These are phyloP conservation scores for Lactifluus volemus DNA, from an alignment of 768 basidiomycete genomes.

Conservation along the genomic window DNA sequence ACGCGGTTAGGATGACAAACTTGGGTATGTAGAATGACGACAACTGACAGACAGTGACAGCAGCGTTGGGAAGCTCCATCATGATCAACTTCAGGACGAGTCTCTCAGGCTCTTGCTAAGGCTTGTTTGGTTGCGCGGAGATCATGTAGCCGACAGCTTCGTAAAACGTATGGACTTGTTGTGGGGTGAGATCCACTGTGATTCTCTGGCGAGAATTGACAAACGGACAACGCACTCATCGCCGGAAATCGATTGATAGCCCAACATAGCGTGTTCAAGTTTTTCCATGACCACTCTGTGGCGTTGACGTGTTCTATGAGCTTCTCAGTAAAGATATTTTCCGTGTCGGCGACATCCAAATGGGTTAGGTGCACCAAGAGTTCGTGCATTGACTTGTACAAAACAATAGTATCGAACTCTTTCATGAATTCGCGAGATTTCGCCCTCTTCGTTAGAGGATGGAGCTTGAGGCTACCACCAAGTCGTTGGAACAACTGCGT, in stretches of 20 bases:
- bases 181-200: conserved; percentile 88
- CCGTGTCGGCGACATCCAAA: conserved; percentile 91
- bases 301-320: conserved; percentile 97
- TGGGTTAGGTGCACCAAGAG: conserved; percentile 96
- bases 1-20: not conserved
- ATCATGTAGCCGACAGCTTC: conserved; percentile 99
- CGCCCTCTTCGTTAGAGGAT: conserved; percentile 99
- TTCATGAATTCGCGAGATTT: conserved; percentile 98
- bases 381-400: conserved; percentile 99
- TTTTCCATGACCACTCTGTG: conserved; percentile 99
- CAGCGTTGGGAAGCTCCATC: conserved; percentile 96
- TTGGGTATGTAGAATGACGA: not conserved
- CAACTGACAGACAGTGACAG: conserved; percentile 43
- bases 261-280: conserved; percentile 98
- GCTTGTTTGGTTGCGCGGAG: conserved; percentile 95
- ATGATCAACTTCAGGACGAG: conserved; percentile 84
- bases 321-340: conserved; percentile 96
- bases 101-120: conserved; percentile 71
- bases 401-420: conserved; percentile 94
- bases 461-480: no score
- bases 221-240: conserved; percentile 67
- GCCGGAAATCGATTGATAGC: conserved; percentile 99
- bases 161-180: conserved; percentile 98
- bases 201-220: conserved; percentile 52
- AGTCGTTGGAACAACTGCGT: no score